Percentiles rank a stretch among this genome's conserved stretches.
phyloP scores from a whole-genome alignment of 345 rosid genomes.

The Salix viminalis region DNA sequence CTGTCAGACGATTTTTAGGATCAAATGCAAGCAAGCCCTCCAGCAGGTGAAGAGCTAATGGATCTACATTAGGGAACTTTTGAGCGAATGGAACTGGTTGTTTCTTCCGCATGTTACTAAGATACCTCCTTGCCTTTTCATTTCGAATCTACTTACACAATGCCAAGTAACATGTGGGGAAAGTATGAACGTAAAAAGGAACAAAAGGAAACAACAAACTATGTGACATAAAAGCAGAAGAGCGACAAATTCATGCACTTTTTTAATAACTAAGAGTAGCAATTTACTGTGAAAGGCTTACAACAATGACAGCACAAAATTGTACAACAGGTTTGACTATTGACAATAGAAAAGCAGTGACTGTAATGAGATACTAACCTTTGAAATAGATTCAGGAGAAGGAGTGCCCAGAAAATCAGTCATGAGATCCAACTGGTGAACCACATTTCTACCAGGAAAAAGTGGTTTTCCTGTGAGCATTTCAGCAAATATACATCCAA shows the following conservation, averaged over 20 bases:
- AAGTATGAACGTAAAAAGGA: neutral
- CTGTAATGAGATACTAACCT: slow-evolving; percentile 44
- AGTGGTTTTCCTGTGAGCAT: slow-evolving; percentile 90
- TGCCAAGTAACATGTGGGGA: neutral
- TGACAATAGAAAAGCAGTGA: slow-evolving; percentile 1
- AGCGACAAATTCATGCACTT: neutral
- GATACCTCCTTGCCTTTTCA: slow-evolving; percentile 97
- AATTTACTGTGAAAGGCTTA: slow-evolving; percentile 1
- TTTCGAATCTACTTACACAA: slow-evolving; percentile 68
- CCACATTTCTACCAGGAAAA: slow-evolving; percentile 96
- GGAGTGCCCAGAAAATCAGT: slow-evolving; percentile 97
- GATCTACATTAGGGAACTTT: slow-evolving; percentile 82
- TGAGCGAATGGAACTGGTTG: slow-evolving; percentile 70
- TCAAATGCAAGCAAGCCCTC: slow-evolving; percentile 88
- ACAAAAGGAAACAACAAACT: neutral
- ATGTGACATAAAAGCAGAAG: slow-evolving; percentile 3
- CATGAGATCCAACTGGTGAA: slow-evolving; percentile 93
- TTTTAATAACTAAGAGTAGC: neutral
- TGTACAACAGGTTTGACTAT: neutral
- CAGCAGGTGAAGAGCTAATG: slow-evolving; percentile 68
- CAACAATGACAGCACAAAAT: neutral
- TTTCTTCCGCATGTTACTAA: slow-evolving; percentile 86
- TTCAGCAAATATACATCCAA: slow-evolving; percentile 98
- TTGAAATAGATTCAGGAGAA: slow-evolving; percentile 60
- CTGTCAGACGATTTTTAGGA: slow-evolving; percentile 94